Evolutionary conservation across 176 grass and related monocot genomes (phyloP).

Genomic region (Pontederia crassipes): DNA sequence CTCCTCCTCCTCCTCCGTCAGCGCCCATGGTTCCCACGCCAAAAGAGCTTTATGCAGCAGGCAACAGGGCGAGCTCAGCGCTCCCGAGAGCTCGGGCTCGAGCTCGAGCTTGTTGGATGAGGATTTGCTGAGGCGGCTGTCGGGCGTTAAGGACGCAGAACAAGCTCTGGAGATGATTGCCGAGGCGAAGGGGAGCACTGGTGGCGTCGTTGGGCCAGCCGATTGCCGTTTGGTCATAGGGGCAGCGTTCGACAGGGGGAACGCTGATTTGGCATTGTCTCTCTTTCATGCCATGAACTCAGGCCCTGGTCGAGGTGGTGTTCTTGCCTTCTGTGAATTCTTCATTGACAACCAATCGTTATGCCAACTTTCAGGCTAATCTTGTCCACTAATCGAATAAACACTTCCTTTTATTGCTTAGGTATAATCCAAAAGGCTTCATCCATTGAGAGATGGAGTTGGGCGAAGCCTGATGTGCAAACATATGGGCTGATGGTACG

Average conservation of each 20-base stretch:
- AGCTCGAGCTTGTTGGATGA: constrained; percentile 21
- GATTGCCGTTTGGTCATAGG: constrained; percentile 53
- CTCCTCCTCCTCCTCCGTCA: too few species aligned
- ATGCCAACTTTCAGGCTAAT: too few species aligned
- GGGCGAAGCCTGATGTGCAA: constrained; percentile 55
- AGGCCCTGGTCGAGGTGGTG: constrained; percentile 35
- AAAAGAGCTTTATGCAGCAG: too few species aligned
- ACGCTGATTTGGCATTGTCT: constrained; percentile 52
- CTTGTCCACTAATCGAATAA: too few species aligned
- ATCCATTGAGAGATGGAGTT: constrained; percentile 38
- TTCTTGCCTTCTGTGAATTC: not conserved
- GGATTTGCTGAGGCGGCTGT: constrained; percentile 10
- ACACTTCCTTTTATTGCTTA: not conserved
- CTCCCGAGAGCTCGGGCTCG: not conserved
- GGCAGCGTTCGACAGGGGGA: constrained; percentile 53
- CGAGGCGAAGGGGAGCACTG: constrained; percentile 19
- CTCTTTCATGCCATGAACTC: constrained; percentile 57
- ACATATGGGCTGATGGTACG: constrained; percentile 56
- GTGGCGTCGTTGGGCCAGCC: constrained; percentile 18
- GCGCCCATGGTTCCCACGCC: too few species aligned
- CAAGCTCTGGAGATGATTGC: constrained; percentile 42
- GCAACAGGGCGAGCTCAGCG: too few species aligned
- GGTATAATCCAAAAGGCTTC: constrained; percentile 5
- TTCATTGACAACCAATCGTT: too few species aligned
- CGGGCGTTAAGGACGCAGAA: constrained; percentile 26